These are phyloP conservation scores for Fomitopsis pinicola DNA, from an alignment of 1,284 basidiomycete genomes.

Conservation along the genomic window DNA sequence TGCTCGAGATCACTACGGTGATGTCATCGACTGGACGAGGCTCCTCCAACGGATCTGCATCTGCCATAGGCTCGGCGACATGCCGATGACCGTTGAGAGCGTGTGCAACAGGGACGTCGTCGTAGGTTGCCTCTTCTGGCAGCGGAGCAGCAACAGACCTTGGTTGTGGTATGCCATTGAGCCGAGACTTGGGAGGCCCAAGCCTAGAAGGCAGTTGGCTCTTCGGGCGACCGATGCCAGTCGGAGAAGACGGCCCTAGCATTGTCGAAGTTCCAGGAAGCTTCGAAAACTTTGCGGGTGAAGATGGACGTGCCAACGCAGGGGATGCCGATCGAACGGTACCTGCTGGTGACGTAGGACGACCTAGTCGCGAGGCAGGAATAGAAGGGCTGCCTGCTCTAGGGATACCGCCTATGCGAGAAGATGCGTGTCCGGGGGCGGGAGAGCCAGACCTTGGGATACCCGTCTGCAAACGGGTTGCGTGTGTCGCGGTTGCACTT, in stretches of 20 bases:
- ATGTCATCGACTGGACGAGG: constrained; percentile 49
- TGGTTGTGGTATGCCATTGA: constrained; percentile 23
- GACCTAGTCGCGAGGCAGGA: constrained; percentile 48
- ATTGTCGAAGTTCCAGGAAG: constrained; percentile 29
- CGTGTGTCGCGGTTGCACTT: constrained; percentile 33
- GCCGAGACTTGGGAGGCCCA: constrained; percentile 48
- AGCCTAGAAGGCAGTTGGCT: constrained; percentile 68
- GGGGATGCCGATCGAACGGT: constrained; percentile 51
- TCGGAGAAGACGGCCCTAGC: constrained; percentile 41
- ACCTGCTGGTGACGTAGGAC: constrained; percentile 58
- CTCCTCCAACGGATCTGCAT: constrained; percentile 18
- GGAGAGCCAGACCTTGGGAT: constrained; percentile 55
- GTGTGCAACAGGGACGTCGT: not conserved
- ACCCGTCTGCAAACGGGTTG: constrained; percentile 49
- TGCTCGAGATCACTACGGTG: constrained; percentile 75
- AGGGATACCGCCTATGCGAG: constrained; percentile 42
- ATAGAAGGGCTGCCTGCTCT: constrained; percentile 66
- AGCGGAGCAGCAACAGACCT: constrained; percentile 5
- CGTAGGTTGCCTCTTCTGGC: not conserved
- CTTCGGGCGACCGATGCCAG: constrained; percentile 48
- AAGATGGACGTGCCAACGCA: constrained; percentile 40
- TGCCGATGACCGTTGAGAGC: constrained; percentile 4
- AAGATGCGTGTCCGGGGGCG: constrained; percentile 25
- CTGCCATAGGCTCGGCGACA: constrained; percentile 10
- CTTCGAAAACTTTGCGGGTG: constrained; percentile 34